These are phyloP conservation scores for Xerocomellus intermedius DNA, from an alignment of 768 basidiomycete species.

Conservation along the genomic window DNA sequence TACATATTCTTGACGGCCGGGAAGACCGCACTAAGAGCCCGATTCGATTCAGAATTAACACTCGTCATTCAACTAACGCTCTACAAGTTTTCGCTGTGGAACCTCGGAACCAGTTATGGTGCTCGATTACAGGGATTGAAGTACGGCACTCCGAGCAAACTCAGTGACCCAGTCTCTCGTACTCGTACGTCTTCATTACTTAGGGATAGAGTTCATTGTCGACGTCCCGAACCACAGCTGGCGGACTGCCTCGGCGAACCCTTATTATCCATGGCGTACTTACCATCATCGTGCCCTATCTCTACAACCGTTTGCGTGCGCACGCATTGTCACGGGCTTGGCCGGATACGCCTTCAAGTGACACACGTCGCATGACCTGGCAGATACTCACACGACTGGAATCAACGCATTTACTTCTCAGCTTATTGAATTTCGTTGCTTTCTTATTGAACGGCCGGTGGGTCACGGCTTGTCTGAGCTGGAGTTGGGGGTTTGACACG, in stretches of 20 bases:
- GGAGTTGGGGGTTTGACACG: background rate
- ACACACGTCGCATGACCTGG: constrained; percentile 75
- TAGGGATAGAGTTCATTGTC: background rate
- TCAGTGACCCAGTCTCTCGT: constrained; percentile 7
- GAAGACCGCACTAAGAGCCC: constrained; percentile 57
- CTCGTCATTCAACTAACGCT: constrained; percentile 69
- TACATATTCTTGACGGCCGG: constrained; percentile 16
- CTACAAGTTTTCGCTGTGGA: constrained; percentile 84
- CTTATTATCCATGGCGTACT: constrained; percentile 68
- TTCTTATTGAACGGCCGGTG: constrained; percentile 89
- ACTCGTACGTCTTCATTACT: constrained; percentile 22
- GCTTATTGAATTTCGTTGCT: constrained; percentile 71
- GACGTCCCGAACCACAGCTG: constrained; percentile 42
- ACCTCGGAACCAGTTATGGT: constrained; percentile 77
- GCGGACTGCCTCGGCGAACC: constrained; percentile 59
- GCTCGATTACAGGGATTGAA: constrained; percentile 77
- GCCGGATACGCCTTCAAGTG: constrained; percentile 86
- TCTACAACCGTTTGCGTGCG: constrained; percentile 69
- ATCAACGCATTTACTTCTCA: constrained; percentile 58
- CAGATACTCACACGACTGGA: constrained; percentile 63
- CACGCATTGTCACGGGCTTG: constrained; percentile 82
- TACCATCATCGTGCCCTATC: constrained; percentile 75
- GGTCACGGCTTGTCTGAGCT: constrained; percentile 26
- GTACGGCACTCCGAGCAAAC: constrained; percentile 41
- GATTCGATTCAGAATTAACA: constrained; percentile 71